Conservation (phyloP, 2,329 filamentous ascomycete genomes). For the Fusarium palustre region DNA sequence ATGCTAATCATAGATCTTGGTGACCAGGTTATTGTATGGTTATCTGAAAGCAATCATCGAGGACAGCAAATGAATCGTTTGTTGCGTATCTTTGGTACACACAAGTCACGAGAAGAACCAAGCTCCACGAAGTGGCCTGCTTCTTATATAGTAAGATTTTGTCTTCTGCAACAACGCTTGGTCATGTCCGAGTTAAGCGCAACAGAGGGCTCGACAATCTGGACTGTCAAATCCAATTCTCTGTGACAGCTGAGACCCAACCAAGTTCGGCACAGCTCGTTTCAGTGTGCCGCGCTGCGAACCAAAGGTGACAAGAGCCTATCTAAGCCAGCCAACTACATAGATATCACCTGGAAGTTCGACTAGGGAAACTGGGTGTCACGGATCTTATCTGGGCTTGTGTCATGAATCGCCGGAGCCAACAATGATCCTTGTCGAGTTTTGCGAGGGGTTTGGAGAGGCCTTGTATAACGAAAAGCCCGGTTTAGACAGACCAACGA, state of each 20-base stretch:
- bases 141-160: neutral
- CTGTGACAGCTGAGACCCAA: neutral
- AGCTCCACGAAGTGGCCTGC: neutral
- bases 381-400: constrained; percentile 43
- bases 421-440: constrained; percentile 27
- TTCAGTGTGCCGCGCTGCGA: neutral
- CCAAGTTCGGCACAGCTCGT: neutral
- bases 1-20: constrained; percentile 1
- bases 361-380: constrained; percentile 31
- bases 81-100: neutral
- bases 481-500: neutral
- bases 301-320: constrained; percentile 2
- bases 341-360: constrained; percentile 2
- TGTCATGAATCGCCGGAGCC: constrained; percentile 32
- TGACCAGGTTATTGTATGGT: neutral
- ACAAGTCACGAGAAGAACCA: neutral
- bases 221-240: neutral
- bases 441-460: constrained; percentile 14
- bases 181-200: neutral
- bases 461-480: neutral
- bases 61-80: neutral
- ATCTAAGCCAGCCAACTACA: constrained; percentile 20
- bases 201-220: neutral
- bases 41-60: neutral
- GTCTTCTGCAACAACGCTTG: neutral